Base-by-base conservation (phyloP, 2,329 filamentous ascomycete genomes). In the Mollisiaceae sp. region DNA sequence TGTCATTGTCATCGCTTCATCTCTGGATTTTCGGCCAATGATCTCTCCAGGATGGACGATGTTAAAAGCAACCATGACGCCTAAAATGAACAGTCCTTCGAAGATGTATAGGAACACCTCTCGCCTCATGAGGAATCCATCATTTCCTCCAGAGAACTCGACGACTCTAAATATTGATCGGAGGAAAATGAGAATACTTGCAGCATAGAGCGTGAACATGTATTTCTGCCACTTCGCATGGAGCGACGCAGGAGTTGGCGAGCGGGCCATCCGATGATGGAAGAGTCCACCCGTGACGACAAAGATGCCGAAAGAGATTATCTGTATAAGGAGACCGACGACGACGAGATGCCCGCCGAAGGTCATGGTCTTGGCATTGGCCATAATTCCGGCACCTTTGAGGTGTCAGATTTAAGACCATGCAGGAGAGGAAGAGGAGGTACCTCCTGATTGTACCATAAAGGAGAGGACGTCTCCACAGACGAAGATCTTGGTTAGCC, bases 221-320 rank as follows among this genome's bases (percentile, higher is more conserved):
- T 78, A 76, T 59, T 75, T 77, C 68, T 73, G 68, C 79, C 77
- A 74, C 1, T 57, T 32, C 2, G 59, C 32, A 8, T 61, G 59
- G 11, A 67, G 52, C 1, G 60, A 62, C n/a, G 63, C 38, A 0
- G 43, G n/a, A 0, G 70, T 70, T 75, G 77, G 76, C 4, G 62
- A 56, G 5, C 67, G 71, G 2, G 63, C 67, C n/a, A 83, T 75
- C 0, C 80, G 75, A 1, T 62, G 61, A 65, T 85, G 80, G 72
- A 84, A 85, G 0, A 81, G 66, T 1, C 76, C 66, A 0, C 79
- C 77, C 0, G 79, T 76, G 0, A 79, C 60, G 24, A 84, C 72
- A 68, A 86, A 86, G 60, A 83, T 76, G 15, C 76, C 75, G 66
- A 86, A 86, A 64, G 83, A 80, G 20, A 82, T 27, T 12, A 86